These are phyloP conservation scores for Colletotrichum salicis DNA, from an alignment of 2,329 filamentous ascomycete species.

Conservation along the genomic window DNA sequence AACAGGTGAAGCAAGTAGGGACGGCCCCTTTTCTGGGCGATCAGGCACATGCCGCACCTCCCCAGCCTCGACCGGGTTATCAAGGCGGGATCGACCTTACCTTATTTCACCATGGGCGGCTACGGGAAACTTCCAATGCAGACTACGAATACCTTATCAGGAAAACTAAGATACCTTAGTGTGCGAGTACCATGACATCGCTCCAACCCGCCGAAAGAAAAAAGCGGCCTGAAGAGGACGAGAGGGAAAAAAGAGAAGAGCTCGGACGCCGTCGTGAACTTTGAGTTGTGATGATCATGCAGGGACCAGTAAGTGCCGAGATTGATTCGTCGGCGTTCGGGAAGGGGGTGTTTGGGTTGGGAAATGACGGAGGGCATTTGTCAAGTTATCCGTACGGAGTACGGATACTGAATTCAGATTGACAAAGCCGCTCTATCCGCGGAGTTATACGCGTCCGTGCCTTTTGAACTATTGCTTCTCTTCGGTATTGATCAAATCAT, in stretches of 20 bases:
- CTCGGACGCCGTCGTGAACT: not conserved
- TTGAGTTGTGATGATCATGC: not conserved
- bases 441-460: not conserved
- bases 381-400: not conserved
- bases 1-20: not conserved
- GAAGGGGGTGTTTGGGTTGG: not conserved
- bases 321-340: not conserved
- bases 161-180: too few species aligned
- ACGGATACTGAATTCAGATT: not conserved
- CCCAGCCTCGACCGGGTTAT: not conserved
- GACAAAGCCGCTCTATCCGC: not conserved
- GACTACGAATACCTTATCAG: not conserved
- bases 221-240: not conserved
- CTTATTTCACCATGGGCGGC: not conserved
- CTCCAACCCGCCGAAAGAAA: not conserved
- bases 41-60: not conserved
- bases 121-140: not conserved
- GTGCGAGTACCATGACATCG: not conserved
- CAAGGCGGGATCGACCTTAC: not conserved
- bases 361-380: not conserved
- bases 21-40: not conserved
- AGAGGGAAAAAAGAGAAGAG: not conserved
- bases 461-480: not conserved
- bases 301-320: not conserved
- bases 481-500: not conserved